A percentile compares a stretch with the other conserved stretches of the same genome.
phyloP scores from a whole-genome alignment of 225 moss, liverwort and hornwort species.

The Sphagnum contortum region DNA sequence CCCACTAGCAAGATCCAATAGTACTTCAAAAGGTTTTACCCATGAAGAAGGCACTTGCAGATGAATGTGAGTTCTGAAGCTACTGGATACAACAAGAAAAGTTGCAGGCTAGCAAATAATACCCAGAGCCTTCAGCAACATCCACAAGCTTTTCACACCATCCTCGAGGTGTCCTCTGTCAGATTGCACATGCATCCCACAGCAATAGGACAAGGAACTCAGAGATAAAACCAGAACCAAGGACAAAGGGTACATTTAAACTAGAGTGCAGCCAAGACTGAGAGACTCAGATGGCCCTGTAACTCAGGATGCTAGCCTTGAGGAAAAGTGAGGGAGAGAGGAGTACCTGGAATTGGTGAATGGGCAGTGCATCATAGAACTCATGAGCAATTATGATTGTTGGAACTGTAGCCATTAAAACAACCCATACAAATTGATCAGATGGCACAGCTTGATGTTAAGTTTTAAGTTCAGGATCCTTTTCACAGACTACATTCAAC shows the following conservation, averaged over 20 bases:
- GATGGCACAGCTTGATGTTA: too few relatives aligned
- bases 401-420: conserved; percentile 47
- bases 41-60: too few relatives aligned
- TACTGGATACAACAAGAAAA: too few relatives aligned
- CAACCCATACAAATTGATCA: neutral
- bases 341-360: conserved; percentile 95
- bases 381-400: conserved; percentile 86
- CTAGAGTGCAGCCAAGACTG: neutral
- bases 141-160: conserved; percentile 97
- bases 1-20: too few relatives aligned
- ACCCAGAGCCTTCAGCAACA: conserved; percentile 47
- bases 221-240: neutral
- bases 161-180: conserved; percentile 73
- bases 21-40: too few relatives aligned
- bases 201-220: neutral
- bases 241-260: neutral
- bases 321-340: neutral
- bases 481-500: too few relatives aligned
- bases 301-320: neutral
- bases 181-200: conserved; percentile 6
- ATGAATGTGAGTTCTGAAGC: too few relatives aligned
- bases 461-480: too few relatives aligned
- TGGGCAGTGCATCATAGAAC: conserved; percentile 90
- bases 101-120: neutral
- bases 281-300: too few relatives aligned